phyloP scores from a whole-genome alignment of 306 rosid genomes.

The Begonia loranthoides region DNA sequence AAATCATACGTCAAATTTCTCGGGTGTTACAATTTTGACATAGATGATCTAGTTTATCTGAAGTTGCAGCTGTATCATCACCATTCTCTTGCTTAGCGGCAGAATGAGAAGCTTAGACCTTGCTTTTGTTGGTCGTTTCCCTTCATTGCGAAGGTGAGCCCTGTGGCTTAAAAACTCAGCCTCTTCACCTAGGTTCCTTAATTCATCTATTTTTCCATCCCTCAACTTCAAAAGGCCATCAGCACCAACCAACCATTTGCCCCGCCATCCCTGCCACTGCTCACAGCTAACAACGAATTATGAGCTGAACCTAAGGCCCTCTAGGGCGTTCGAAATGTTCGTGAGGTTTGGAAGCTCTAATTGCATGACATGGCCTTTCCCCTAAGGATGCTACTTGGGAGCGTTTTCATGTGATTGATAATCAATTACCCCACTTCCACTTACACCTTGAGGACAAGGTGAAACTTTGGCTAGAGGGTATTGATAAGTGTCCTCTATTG shows the following conservation, averaged over 20 bases:
- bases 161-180: neutral
- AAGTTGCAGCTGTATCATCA: neutral
- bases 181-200: neutral
- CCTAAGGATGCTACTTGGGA: neutral
- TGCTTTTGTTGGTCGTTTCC: neutral
- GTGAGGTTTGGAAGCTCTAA: neutral
- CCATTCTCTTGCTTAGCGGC: neutral
- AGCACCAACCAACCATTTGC: neutral
- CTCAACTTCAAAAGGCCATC: neutral
- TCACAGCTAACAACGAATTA: neutral
- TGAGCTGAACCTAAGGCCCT: neutral
- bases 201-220: neutral
- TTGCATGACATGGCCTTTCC: neutral
- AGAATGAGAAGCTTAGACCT: too few species aligned
- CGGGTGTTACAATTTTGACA: neutral
- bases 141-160: neutral
- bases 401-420: neutral
- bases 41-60: too few species aligned
- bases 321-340: neutral
- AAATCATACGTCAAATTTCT: too few species aligned
- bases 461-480: neutral
- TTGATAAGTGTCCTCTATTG: too few species aligned
- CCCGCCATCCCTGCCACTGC: neutral
- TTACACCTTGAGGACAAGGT: neutral
- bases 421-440: neutral